phyloP scores from a whole-genome alignment of 2,329 filamentous ascomycete genomes.

The Penicillium sp. region DNA sequence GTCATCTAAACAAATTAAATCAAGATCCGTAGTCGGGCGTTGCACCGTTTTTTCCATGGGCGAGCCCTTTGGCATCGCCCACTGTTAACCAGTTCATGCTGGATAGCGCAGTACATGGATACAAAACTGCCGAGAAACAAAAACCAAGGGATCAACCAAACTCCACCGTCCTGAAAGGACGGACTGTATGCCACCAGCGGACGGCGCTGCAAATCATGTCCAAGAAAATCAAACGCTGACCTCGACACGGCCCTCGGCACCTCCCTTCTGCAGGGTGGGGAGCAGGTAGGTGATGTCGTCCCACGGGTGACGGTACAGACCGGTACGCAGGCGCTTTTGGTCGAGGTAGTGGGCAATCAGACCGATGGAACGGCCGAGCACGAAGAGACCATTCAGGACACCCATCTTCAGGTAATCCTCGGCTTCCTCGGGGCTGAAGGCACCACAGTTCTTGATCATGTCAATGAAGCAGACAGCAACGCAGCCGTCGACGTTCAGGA shows the following conservation, averaged over 20 bases:
- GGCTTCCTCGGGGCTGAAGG: slow-evolving; percentile 93
- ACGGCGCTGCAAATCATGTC: slow-evolving; percentile 35
- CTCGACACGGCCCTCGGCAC: slow-evolving; percentile 85
- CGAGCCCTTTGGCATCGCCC: slow-evolving; percentile 24
- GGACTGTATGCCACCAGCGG: slow-evolving; percentile 40
- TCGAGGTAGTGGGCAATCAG: slow-evolving; percentile 99
- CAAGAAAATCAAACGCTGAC: slow-evolving; percentile 68
- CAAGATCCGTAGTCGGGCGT: slow-evolving; percentile 30
- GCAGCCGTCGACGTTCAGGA: slow-evolving; percentile 97
- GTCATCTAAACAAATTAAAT: slow-evolving; percentile 35
- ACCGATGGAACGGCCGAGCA: slow-evolving; percentile 95
- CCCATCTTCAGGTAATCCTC: slow-evolving; percentile 99
- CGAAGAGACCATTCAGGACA: slow-evolving; percentile 99
- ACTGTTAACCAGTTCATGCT: slow-evolving; percentile 35
- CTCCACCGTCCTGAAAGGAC: slow-evolving; percentile 40
- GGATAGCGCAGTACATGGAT: slow-evolving; percentile 33
- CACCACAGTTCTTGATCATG: slow-evolving; percentile 94
- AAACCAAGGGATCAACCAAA: slow-evolving; percentile 40
- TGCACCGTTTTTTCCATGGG: slow-evolving; percentile 24
- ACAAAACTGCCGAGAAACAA: slow-evolving; percentile 32
- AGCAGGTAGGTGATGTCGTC: slow-evolving; percentile 97
- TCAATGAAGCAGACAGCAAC: slow-evolving; percentile 99
- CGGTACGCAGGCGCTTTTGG: slow-evolving; percentile 98
- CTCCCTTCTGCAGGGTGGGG: slow-evolving; percentile 74
- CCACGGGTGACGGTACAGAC: slow-evolving; percentile 99